Percentiles rank a stretch among this genome's conserved stretches.
phyloP scores from a whole-genome alignment of 1,139 yeast genomes.

The Zygoascus sp. region DNA sequence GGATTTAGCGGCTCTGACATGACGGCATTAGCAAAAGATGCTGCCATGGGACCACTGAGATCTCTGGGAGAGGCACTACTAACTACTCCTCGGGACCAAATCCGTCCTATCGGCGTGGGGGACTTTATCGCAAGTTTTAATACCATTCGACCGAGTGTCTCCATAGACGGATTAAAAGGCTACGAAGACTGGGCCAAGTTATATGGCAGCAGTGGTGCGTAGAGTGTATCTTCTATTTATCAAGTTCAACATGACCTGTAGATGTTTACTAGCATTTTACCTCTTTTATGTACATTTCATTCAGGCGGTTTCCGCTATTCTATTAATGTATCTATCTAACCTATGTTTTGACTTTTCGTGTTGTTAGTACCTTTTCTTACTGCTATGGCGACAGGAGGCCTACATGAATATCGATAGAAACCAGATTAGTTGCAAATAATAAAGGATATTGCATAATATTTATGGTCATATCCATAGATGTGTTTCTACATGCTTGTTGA shows the following conservation, averaged over 20 bases:
- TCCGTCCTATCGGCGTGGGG: constrained; percentile 68
- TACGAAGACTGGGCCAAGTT: constrained; percentile 88
- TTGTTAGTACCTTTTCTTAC: too few species aligned
- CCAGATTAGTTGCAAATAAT: too few species aligned
- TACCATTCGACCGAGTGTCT: constrained; percentile 89
- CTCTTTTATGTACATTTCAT: neutral
- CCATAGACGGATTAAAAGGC: constrained; percentile 69
- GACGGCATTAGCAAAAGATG: constrained; percentile 93
- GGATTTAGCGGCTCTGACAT: constrained; percentile 93
- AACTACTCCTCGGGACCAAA: constrained; percentile 78
- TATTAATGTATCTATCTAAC: constrained; percentile 4
- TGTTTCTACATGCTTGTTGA: too few species aligned
- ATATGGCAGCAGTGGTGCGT: constrained; percentile 88
- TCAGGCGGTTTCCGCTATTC: neutral
- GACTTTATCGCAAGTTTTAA: constrained; percentile 78
- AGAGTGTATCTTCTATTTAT: constrained; percentile 7
- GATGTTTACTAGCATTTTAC: constrained; percentile 1
- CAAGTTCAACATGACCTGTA: neutral
- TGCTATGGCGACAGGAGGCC: too few species aligned
- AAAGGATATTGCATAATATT: too few species aligned
- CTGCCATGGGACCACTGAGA: constrained; percentile 97
- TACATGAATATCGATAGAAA: too few species aligned
- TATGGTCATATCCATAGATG: too few species aligned
- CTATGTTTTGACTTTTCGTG: too few species aligned
- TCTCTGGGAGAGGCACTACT: constrained; percentile 84